Base-by-base conservation (phyloP, 371 early-diverging fungal species). In the Nematocida ironsii region DNA sequence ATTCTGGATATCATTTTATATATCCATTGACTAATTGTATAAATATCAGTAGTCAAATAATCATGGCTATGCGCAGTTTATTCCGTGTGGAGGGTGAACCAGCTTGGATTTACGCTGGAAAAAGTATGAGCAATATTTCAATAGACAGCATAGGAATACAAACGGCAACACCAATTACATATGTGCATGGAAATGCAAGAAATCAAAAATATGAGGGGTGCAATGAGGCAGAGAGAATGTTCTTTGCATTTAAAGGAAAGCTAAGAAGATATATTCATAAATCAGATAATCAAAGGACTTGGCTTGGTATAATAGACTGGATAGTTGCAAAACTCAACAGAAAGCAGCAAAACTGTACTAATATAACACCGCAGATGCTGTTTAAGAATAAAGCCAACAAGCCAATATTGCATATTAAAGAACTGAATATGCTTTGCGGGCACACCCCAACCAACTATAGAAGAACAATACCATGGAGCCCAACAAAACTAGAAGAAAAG, bases 21-120 rank as follows among this genome's bases (percentile, higher is more conserved):
- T 45, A 64, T 42, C 64, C 64, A 27, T 42, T 64, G 16, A 64
- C 64, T 13, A 64, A 64, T 42, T 64, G 64, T 42, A 64, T 64
- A 13, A 45, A 23, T 39, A 42, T 64, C 13, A 44, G 42, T 2
- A 64, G 42, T 27, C 64, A 64, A 27, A 42, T 64, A 16, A 27
- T 45, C 6, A 64, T 64, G 64, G 64, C 23, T 16, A 11, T 64
- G 64, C 11, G 42, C 0, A 39, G 64, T 7, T 13, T 64, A 11
- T 64, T 64, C 64, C 7, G 45, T 1, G 44, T 7, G 23, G 64
- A 64, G 2, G 64, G 64, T 9, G 23, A 27, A 45, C 64, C 64
- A 7, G 5, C 7, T 7, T 64, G 64, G 16, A 45, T 64, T 16
- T 64, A 64, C 7, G 42, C 7, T 33, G 33, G 23, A 3, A 64